Percentiles rank a stretch among this genome's conserved stretches.
phyloP scores from a whole-genome alignment of 2,329 filamentous ascomycete genomes.

The Metarhizium rileyi region DNA sequence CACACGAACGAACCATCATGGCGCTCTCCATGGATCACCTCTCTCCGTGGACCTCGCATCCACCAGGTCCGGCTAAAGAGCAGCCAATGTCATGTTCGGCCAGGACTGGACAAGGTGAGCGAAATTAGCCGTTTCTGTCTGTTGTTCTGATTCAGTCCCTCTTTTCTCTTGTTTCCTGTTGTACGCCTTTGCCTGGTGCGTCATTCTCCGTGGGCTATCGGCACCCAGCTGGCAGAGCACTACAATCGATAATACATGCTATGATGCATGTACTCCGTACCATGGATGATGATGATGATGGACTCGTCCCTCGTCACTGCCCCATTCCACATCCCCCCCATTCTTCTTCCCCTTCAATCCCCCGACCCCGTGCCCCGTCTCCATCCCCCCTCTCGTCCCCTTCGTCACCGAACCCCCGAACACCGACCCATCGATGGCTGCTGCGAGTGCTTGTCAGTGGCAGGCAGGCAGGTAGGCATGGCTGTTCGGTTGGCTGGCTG shows the following conservation, averaged over 20 bases:
- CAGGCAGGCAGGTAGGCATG: too few species aligned
- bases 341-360: not conserved
- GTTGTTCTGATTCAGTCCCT: not conserved
- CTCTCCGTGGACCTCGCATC: slow-evolving; percentile 2
- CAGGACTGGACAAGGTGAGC: slow-evolving; percentile 2
- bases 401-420: not conserved
- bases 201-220: too few species aligned
- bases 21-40: slow-evolving; percentile 3
- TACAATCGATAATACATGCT: too few species aligned
- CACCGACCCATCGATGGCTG: not conserved
- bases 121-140: not conserved
- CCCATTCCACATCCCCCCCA: not conserved
- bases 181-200: too few species aligned
- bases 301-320: too few species aligned
- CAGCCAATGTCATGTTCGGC: slow-evolving; percentile 2
- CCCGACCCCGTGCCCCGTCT: not conserved
- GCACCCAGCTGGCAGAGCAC: too few species aligned
- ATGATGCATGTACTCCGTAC: too few species aligned
- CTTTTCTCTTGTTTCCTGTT: not conserved
- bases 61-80: not conserved
- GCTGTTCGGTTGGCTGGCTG: not conserved
- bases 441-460: not conserved
- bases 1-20: slow-evolving; percentile 3
- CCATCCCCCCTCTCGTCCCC: too few species aligned
- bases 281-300: too few species aligned